Conservation (phyloP, 2,329 filamentous ascomycete genomes). For the Dendrostoma leiphaemia region DNA sequence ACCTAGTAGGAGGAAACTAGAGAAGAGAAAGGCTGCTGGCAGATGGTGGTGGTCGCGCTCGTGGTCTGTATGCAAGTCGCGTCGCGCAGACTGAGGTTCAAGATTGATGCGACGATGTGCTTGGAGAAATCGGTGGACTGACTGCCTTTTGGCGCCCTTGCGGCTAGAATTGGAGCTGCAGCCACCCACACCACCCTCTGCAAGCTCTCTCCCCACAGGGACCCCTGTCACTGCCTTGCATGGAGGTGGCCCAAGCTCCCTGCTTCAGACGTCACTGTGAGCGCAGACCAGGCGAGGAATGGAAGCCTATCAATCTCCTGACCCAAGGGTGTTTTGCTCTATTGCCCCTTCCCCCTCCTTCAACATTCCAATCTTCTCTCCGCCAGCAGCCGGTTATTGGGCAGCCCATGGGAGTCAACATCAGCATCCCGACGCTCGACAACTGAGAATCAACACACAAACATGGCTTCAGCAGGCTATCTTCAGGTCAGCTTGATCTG, state of each 20-base stretch:
- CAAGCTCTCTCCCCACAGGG: neutral
- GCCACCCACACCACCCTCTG: neutral
- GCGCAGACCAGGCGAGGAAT: neutral
- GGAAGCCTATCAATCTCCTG: neutral
- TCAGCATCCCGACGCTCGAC: neutral
- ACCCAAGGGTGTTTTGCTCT: no score
- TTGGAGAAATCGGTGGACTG: neutral
- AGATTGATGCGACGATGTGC: neutral
- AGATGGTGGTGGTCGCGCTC: neutral
- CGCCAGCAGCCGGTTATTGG: neutral
- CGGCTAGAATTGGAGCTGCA: slow-evolving; percentile 6
- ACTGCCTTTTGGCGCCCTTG: slow-evolving; percentile 1
- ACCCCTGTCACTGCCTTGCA: slow-evolving; percentile 3
- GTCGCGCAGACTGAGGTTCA: neutral
- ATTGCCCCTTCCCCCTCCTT: neutral
- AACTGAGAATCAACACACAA: neutral
- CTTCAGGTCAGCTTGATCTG: slow-evolving; percentile 91
- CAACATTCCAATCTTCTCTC: neutral
- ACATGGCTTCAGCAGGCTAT: slow-evolving; percentile 46
- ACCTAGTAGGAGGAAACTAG: no score
- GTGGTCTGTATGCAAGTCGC: neutral
- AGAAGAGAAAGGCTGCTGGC: neutral
- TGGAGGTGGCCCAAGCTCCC: slow-evolving; percentile 17
- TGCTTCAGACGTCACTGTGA: slow-evolving; percentile 9
- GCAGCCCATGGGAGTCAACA: neutral